Percentiles rank a stretch among this genome's conserved stretches.
phyloP scores from a whole-genome alignment of 352 stramenopile genomes.

The Lagenidium sp. region DNA sequence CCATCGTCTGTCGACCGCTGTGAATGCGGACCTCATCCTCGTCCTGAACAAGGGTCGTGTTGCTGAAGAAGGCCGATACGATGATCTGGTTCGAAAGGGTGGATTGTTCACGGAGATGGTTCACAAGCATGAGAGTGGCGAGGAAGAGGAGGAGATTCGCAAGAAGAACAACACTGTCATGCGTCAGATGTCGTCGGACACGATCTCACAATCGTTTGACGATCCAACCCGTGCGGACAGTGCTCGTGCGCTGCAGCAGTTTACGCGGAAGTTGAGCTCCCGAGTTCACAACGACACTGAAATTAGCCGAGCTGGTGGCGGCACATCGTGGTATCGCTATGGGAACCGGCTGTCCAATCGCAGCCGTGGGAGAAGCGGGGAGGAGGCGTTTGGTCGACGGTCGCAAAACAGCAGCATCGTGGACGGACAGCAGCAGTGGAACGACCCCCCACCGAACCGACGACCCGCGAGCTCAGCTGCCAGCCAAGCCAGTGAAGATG shows the following conservation, averaged over 20 bases:
- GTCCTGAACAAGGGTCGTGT: slow-evolving; percentile 71
- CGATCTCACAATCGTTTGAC: slow-evolving; percentile 6
- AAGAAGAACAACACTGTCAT: slow-evolving; percentile 17
- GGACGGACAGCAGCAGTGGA: slow-evolving; percentile 25
- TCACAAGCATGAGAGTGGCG: slow-evolving; percentile 60
- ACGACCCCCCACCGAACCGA: slow-evolving; percentile 15
- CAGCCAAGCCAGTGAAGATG: slow-evolving; percentile 53
- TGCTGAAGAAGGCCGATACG: slow-evolving; percentile 71
- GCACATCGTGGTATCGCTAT: slow-evolving; percentile 70
- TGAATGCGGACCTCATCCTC: slow-evolving; percentile 77
- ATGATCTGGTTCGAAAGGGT: slow-evolving; percentile 53
- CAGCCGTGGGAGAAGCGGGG: slow-evolving; percentile 51
- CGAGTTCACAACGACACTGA: slow-evolving; percentile 62
- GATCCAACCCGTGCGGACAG: slow-evolving; percentile 24
- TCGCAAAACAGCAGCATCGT: slow-evolving; percentile 61
- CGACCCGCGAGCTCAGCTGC: slow-evolving; percentile 25
- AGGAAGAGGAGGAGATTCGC: slow-evolving; percentile 23
- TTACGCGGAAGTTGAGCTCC: slow-evolving; percentile 72
- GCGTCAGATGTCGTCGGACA: slow-evolving; percentile 6
- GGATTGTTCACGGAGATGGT: slow-evolving; percentile 84
- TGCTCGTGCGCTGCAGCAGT: slow-evolving; percentile 69
- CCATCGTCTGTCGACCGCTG: slow-evolving; percentile 72
- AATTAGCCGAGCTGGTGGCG: slow-evolving; percentile 21
- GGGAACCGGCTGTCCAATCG: slow-evolving; percentile 57
- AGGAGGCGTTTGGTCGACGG: slow-evolving; percentile 35